Evolutionary conservation across 2,329 filamentous ascomycete genomes (phyloP).

Genomic region (Didymosphaeria variabile): DNA sequence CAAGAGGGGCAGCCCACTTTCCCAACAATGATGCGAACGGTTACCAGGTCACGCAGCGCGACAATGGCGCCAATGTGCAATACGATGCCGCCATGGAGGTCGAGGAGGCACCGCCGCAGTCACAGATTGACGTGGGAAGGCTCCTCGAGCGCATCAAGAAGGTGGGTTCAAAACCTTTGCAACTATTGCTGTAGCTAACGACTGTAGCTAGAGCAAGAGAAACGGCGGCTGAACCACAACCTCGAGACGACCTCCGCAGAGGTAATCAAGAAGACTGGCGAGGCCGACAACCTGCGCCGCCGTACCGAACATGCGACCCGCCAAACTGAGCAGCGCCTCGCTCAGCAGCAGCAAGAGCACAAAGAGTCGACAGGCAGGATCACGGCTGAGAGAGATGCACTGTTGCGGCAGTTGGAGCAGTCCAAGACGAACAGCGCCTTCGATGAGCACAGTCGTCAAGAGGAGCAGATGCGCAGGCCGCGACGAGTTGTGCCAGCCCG

Average conservation of each 20-base stretch:
- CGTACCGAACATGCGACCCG: conserved; percentile 70
- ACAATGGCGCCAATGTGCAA: background rate
- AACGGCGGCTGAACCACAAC: conserved; percentile 42
- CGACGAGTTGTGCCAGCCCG: conserved; percentile 42
- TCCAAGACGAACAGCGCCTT: conserved; percentile 77
- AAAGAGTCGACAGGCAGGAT: conserved; percentile 71
- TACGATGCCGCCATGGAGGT: conserved; percentile 27
- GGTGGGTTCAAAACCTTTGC: conserved; percentile 27
- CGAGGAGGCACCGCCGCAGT: conserved; percentile 32
- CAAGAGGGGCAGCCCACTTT: conserved; percentile 15
- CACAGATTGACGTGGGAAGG: conserved; percentile 39
- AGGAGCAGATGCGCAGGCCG: conserved; percentile 53
- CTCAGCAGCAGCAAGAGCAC: conserved; percentile 68
- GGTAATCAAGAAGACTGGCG: conserved; percentile 72
- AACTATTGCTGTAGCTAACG: conserved; percentile 25
- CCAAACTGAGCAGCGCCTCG: conserved; percentile 70
- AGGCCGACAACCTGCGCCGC: conserved; percentile 77
- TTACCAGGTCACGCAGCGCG: conserved; percentile 7
- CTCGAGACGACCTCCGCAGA: conserved; percentile 56
- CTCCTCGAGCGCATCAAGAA: conserved; percentile 56
- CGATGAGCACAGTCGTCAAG: conserved; percentile 74
- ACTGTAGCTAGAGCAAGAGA: conserved; percentile 54
- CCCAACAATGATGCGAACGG: conserved; percentile 12
- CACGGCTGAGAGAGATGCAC: conserved; percentile 70
- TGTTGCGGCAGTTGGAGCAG: conserved; percentile 71